These are phyloP conservation scores for Acacia crassicarpa DNA, from an alignment of 306 rosid genomes.

Conservation along the genomic window DNA sequence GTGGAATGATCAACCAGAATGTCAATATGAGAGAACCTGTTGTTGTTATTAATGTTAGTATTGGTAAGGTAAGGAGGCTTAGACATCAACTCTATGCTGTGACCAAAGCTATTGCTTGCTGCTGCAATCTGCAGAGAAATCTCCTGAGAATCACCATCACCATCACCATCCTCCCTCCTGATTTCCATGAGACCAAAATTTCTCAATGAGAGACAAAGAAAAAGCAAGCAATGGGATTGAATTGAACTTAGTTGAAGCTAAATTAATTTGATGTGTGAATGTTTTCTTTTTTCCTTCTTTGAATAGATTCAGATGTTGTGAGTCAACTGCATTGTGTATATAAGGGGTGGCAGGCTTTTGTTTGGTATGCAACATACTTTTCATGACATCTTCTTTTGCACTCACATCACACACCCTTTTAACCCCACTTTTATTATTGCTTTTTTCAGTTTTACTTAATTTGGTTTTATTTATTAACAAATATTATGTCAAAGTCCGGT, in stretches of 20 bases:
- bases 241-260: neutral
- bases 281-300: neutral
- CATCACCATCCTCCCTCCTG: slow-evolving; percentile 58
- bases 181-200: slow-evolving; percentile 54
- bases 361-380: slow-evolving; percentile 80
- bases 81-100: slow-evolving; percentile 66
- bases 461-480: neutral
- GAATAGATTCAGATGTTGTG: slow-evolving; percentile 17
- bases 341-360: slow-evolving; percentile 38
- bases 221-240: neutral
- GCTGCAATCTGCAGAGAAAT: slow-evolving; percentile 64
- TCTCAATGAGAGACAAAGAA: neutral
- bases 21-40: slow-evolving; percentile 68
- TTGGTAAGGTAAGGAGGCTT: slow-evolving; percentile 47
- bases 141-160: slow-evolving; percentile 36
- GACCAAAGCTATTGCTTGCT: slow-evolving; percentile 61
- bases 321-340: slow-evolving; percentile 52
- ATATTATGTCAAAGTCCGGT: neutral
- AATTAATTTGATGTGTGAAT: neutral
- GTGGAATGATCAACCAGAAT: slow-evolving; percentile 44
- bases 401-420: slow-evolving; percentile 41
- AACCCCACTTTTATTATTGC: slow-evolving; percentile 26
- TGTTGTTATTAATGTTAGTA: slow-evolving; percentile 44
- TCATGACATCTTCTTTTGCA: slow-evolving; percentile 42
- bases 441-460: neutral